phyloP scores from a whole-genome alignment of 192 early-diverging fungal genomes.

The Lunasporangiospora selenospora region DNA sequence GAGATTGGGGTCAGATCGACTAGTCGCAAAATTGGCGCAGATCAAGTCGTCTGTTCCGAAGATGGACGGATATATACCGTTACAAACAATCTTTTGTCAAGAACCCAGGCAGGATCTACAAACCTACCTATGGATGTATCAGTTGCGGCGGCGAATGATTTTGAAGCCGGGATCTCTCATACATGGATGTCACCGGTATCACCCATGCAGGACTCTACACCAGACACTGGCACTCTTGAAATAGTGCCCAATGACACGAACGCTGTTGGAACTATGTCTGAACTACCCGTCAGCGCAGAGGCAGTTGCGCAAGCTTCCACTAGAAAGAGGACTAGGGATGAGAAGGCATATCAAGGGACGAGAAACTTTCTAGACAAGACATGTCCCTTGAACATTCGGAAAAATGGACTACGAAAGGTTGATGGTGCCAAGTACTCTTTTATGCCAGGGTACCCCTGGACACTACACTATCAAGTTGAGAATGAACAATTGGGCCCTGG shows the following conservation, averaged over 20 bases:
- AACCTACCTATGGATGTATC: too few relatives aligned
- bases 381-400: conserved; percentile 24
- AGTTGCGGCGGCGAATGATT: too few relatives aligned
- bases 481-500: background rate
- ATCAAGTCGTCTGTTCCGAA: conserved; percentile 2
- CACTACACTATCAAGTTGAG: conserved; percentile 24
- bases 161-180: too few relatives aligned
- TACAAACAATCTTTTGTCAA: too few relatives aligned
- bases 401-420: conserved; percentile 9
- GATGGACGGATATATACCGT: conserved; percentile 18
- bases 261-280: too few relatives aligned
- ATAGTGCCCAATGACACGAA: too few relatives aligned
- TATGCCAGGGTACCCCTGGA: conserved; percentile 29
- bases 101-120: too few relatives aligned
- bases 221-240: too few relatives aligned
- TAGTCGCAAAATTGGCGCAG: background rate
- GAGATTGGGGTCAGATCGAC: conserved; percentile 14
- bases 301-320: too few relatives aligned
- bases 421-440: conserved; percentile 28
- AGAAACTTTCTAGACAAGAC: conserved; percentile 42
- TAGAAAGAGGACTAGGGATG: conserved; percentile 5
- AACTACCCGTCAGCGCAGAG: too few relatives aligned
- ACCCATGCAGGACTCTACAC: too few relatives aligned
- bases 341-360: conserved; percentile 27
- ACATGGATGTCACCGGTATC: too few relatives aligned